Percentiles rank a stretch among this genome's conserved stretches.
These are phyloP conservation scores for Crucibulum cyathiforme DNA, from an alignment of 1,284 basidiomycete species.

Conservation along the genomic window DNA sequence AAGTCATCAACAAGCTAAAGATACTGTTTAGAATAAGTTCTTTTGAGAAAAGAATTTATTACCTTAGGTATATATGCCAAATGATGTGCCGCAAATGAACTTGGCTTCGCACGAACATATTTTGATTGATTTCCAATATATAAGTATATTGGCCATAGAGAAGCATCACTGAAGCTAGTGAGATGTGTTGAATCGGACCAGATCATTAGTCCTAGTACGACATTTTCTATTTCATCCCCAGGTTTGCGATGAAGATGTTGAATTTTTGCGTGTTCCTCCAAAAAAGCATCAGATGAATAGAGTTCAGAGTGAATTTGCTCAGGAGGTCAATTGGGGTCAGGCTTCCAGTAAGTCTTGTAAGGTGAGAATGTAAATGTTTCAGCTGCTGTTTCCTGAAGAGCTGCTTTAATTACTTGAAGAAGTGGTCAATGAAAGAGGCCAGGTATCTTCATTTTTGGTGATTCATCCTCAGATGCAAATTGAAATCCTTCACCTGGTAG, in stretches of 20 bases:
- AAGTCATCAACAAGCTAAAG: slow-evolving; percentile 27
- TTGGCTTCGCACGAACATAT: slow-evolving; percentile 25
- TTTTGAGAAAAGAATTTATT: not conserved
- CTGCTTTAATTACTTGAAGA: slow-evolving; percentile 29
- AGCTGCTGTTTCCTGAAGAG: slow-evolving; percentile 18
- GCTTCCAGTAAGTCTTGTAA: slow-evolving; percentile 29
- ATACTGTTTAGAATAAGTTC: slow-evolving; percentile 7
- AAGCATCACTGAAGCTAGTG: slow-evolving; percentile 35
- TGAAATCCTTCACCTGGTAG: slow-evolving; percentile 19
- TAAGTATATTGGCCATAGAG: slow-evolving; percentile 39
- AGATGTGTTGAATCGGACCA: slow-evolving; percentile 44
- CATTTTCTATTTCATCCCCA: slow-evolving; percentile 22
- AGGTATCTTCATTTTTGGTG: slow-evolving; percentile 18
- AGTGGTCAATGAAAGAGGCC: slow-evolving; percentile 24
- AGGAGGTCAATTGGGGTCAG: slow-evolving; percentile 1
- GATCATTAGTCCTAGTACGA: slow-evolving; percentile 35
- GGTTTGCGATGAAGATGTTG: slow-evolving; percentile 10
- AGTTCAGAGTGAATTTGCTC: slow-evolving; percentile 34
- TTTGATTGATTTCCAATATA: slow-evolving; percentile 36
- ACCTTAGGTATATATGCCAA: slow-evolving; percentile 27
- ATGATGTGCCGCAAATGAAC: slow-evolving; percentile 16
- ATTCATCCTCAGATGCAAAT: slow-evolving; percentile 10
- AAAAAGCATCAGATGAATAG: slow-evolving; percentile 31
- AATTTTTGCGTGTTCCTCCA: slow-evolving; percentile 30
- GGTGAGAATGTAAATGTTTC: slow-evolving; percentile 29